Percentiles rank a stretch among this genome's conserved stretches.
phyloP scores from a whole-genome alignment of 441 rosid genomes.

The Populus hybrid region DNA sequence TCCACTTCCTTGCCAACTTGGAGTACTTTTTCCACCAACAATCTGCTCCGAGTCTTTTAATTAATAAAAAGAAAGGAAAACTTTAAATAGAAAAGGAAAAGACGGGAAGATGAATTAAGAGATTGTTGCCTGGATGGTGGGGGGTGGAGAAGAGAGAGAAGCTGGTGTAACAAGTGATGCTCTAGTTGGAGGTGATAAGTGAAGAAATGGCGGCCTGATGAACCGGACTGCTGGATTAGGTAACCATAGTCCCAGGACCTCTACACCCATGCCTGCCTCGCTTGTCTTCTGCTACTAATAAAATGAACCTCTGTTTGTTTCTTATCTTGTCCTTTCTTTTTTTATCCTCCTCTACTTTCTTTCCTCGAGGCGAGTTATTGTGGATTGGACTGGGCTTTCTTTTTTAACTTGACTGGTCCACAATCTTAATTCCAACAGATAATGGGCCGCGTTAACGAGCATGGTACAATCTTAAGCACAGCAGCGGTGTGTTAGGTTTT shows the following conservation, averaged over 20 bases:
- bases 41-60: conserved; percentile 33
- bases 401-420: not conserved
- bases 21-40: conserved; percentile 49
- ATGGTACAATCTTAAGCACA: too few species aligned
- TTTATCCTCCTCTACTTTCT: too few species aligned
- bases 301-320: not conserved
- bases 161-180: conserved; percentile 36
- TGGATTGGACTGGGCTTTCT: not conserved
- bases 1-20: conserved; percentile 34
- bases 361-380: not conserved
- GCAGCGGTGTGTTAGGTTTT: too few species aligned
- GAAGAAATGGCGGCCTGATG: conserved; percentile 19
- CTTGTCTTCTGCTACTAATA: not conserved
- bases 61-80: not conserved
- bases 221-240: conserved; percentile 17
- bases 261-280: conserved; percentile 26
- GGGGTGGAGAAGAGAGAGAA: conserved; percentile 38
- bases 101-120: not conserved
- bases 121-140: conserved; percentile 58
- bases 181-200: not conserved
- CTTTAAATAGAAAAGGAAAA: not conserved
- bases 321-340: too few species aligned
- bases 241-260: conserved; percentile 33
- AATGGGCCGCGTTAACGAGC: not conserved
- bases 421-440: not conserved